These are phyloP conservation scores for Aspergillus sp. DNA, from an alignment of 2,329 filamentous ascomycete species.

Conservation along the genomic window DNA sequence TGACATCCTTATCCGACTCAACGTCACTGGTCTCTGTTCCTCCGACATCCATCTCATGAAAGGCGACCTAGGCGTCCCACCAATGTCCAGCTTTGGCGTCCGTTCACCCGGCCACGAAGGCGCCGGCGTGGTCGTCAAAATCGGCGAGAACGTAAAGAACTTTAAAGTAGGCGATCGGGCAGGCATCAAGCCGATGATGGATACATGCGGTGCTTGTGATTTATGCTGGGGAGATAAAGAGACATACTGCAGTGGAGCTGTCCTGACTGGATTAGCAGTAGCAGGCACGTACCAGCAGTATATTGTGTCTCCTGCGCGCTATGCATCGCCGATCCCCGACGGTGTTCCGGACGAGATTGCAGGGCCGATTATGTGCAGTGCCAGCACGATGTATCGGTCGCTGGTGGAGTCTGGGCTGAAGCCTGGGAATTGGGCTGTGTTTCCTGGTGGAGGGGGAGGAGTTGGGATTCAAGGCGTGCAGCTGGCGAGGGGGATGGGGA, in stretches of 20 bases:
- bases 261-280: constrained; percentile 39
- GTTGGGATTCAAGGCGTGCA: constrained; percentile 57
- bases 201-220: constrained; percentile 49
- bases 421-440: constrained; percentile 49
- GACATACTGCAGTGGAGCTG: constrained; percentile 36
- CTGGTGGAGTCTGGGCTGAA: constrained; percentile 48
- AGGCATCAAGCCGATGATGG: constrained; percentile 48
- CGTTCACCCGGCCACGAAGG: constrained; percentile 53
- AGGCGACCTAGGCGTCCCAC: constrained; percentile 46
- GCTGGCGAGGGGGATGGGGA: constrained; percentile 51
- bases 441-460: constrained; percentile 44
- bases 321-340: constrained; percentile 53
- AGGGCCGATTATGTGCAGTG: constrained; percentile 57
- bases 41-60: constrained; percentile 56
- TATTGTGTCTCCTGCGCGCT: constrained; percentile 50
- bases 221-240: constrained; percentile 50
- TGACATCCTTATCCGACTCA: constrained; percentile 54
- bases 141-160: constrained; percentile 50
- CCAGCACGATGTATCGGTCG: constrained; percentile 55
- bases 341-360: constrained; percentile 52
- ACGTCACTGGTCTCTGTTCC: constrained; percentile 55
- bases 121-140: constrained; percentile 54
- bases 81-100: constrained; percentile 43
- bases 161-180: constrained; percentile 52
- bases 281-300: constrained; percentile 57